Evolutionary conservation across 805 yeast species (phyloP).

Genomic region (Metahyphopichia silvanorum): DNA sequence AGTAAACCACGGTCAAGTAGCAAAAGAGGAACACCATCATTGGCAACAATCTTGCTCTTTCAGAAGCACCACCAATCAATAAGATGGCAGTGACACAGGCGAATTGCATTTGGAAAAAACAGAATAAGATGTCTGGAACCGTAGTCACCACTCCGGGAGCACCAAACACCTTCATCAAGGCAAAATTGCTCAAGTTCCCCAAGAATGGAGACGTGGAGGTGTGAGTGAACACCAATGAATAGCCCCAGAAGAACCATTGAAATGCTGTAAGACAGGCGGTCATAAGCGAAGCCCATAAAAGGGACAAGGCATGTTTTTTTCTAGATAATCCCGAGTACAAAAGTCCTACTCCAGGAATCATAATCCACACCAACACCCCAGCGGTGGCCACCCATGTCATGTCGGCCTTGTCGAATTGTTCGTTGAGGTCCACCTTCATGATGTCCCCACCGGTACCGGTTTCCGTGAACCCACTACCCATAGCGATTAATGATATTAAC

Average conservation of each 20-base stretch:
- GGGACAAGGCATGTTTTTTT: conserved; percentile 91
- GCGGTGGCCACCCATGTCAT: conserved; percentile 83
- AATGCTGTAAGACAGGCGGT: conserved; percentile 77
- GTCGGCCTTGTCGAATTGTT: conserved; percentile 67
- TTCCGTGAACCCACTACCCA: conserved; percentile 53
- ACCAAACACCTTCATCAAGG: conserved; percentile 78
- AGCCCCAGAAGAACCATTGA: conserved; percentile 99
- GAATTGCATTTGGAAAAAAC: conserved; percentile 95
- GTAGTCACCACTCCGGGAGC: conserved; percentile 64
- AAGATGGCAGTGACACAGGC: conserved; percentile 90
- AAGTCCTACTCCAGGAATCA: conserved; percentile 95
- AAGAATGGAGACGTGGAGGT: conserved; percentile 59
- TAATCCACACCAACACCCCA: conserved; percentile 86
- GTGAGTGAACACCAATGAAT: conserved; percentile 81
- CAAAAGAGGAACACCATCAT: conserved; percentile 92
- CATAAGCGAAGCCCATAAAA: conserved; percentile 92
- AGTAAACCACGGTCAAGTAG: conserved; percentile 94
- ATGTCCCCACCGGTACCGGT: conserved; percentile 81
- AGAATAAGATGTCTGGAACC: conserved; percentile 88
- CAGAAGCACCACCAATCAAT: conserved; percentile 98
- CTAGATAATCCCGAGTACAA: conserved; percentile 91
- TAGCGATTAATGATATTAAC: too few relatives aligned
- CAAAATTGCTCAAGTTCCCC: conserved; percentile 80
- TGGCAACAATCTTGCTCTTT: conserved; percentile 93
- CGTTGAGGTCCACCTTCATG: conserved; percentile 66